Conservation (phyloP, 768 basidiomycete genomes). For the Mycena indigotica region DNA sequence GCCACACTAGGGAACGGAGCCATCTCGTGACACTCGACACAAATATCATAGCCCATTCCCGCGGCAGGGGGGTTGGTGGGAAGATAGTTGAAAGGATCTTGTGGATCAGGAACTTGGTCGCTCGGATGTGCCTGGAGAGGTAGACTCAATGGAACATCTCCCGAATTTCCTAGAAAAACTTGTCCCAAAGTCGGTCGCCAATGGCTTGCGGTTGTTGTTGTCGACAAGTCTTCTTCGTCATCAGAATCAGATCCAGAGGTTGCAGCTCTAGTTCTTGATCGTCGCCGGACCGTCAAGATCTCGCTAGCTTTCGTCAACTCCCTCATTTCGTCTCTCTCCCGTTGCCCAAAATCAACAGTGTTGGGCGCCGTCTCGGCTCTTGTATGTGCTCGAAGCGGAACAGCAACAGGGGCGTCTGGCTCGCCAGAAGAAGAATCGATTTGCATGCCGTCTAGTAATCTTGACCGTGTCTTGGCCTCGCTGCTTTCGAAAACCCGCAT, state of each 20-base stretch:
- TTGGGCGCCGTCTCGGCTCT: conserved; percentile 40
- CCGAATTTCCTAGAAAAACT: conserved; percentile 80
- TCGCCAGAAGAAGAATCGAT: conserved; percentile 10
- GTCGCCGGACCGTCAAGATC: conserved; percentile 54
- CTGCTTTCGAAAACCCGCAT: conserved; percentile 48
- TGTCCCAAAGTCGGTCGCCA: conserved; percentile 66
- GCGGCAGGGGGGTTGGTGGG: conserved; percentile 45
- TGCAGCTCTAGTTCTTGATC: background rate
- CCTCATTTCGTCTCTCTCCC: conserved; percentile 89
- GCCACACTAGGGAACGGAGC: conserved; percentile 71
- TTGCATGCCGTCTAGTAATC: conserved; percentile 8
- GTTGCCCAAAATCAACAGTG: conserved; percentile 78
- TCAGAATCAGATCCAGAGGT: background rate
- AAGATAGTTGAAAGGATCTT: conserved; percentile 45
- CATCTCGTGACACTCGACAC: conserved; percentile 84
- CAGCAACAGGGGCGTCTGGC: conserved; percentile 6
- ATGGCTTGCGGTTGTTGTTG: conserved; percentile 37
- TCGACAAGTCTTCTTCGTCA: conserved; percentile 25
- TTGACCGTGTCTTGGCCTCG: conserved; percentile 15
- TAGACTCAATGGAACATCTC: conserved; percentile 67
- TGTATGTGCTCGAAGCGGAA: conserved; percentile 7
- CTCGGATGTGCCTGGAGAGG: background rate
- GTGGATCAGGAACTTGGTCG: conserved; percentile 7
- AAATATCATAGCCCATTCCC: conserved; percentile 80
- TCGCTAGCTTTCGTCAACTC: conserved; percentile 82